Base-by-base conservation (phyloP, 2,329 filamentous ascomycete species). In the Aspergillus sp. region DNA sequence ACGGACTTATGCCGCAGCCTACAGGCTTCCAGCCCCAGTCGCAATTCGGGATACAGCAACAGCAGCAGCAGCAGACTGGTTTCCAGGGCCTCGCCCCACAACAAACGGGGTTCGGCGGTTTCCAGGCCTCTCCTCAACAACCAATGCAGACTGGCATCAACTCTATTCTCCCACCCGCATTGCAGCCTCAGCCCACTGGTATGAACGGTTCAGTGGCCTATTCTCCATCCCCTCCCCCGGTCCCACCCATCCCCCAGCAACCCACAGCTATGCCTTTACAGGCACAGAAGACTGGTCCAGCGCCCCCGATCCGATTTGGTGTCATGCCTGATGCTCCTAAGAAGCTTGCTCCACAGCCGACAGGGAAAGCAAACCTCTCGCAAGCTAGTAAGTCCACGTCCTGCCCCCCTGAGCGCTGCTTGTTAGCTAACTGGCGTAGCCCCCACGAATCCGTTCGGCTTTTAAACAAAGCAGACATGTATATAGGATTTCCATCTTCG, bases 281-380 rank as follows among this genome's bases (percentile, higher is more conserved):
- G 61, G 85, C 91, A 46, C 91, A 96, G 72, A 87, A 89, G 79
- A 96, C 91, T 8, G 91, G 91, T 0, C 95, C 95, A 6, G 82
- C 93, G 19, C 95, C 95, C 46, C 86, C 91, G 22, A 88, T 99
- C 17, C 86, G 91, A 59, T 99, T 99, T 73, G 95, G 95, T 40
- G 87, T 96, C 37, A 82, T 85, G 57, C 79, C 82, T 27, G 85
- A 87, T 49, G 79, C 86, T 27, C 79, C 86, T 30, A 91, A 92
- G 76, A 95, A 90, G 74, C 78, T 98, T 67, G 82, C 85, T 60
- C 87, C 93, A 30, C 95, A 98, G 78, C 84, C 91, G 27, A 99
- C 95, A 6, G 95, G 95, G 68, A 87, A 90, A 79, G 95, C 95
- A 56, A 97, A 98, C 74, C 82, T 99, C 65, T 83, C 90, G 52